Percentiles rank a stretch among this genome's conserved stretches.
Evolutionary conservation across 331 rosid species (phyloP).

Genomic region (Cydonia oblonga): DNA sequence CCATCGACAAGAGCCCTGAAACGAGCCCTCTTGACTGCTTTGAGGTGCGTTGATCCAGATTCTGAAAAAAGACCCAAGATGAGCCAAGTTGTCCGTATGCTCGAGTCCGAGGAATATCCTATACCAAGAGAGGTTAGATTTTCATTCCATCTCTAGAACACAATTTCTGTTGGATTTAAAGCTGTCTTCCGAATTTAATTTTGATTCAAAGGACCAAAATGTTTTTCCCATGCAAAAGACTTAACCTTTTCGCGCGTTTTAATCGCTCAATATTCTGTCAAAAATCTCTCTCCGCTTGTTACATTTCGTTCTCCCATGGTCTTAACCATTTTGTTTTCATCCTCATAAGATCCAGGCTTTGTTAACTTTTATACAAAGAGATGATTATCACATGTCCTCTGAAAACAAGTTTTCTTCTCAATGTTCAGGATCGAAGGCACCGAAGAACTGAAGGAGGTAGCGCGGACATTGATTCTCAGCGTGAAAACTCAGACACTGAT

Average conservation of each 20-base stretch:
- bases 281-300: neutral
- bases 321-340: neutral
- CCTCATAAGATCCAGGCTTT: neutral
- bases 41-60: constrained; percentile 91
- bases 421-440: constrained; percentile 71
- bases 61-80: constrained; percentile 85
- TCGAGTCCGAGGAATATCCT: constrained; percentile 79
- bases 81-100: constrained; percentile 89
- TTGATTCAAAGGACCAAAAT: neutral
- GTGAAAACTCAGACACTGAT: constrained; percentile 65
- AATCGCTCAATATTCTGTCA: neutral
- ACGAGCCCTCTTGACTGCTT: constrained; percentile 75
- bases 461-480: constrained; percentile 63
- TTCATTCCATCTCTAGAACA: neutral
- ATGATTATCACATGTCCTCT: neutral
- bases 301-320: neutral
- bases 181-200: neutral
- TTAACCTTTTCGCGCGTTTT: neutral
- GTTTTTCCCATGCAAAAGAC: neutral
- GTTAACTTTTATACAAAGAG: neutral
- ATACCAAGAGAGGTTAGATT: constrained; percentile 68
- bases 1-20: constrained; percentile 85
- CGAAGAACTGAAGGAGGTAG: constrained; percentile 52
- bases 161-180: neutral
- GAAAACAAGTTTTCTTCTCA: neutral